Evolutionary conservation across 176 grass and related monocot species (phyloP).

Genomic region (Triticum urartu): DNA sequence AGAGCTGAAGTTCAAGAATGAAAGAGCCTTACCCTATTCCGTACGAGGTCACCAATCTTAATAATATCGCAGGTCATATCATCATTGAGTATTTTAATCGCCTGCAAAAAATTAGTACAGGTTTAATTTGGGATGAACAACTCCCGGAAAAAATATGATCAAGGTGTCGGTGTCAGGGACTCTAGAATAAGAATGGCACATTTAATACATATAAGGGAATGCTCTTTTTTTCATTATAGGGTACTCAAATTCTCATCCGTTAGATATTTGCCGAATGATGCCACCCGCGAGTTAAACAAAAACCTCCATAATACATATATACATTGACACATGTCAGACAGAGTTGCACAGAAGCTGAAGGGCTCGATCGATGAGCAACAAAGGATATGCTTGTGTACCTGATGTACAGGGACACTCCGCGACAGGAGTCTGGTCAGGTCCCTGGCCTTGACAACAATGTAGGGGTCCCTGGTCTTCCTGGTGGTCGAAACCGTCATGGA

Average conservation of each 20-base stretch:
- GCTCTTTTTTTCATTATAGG: background rate
- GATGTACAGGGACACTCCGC: constrained; percentile 77
- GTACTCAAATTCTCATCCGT: background rate
- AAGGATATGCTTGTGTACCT: constrained; percentile 33
- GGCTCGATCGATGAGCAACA: background rate
- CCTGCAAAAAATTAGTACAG: constrained; percentile 37
- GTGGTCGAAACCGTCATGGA: constrained; percentile 93
- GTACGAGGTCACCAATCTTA: constrained; percentile 71
- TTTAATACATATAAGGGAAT: no score
- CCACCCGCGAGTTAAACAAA: no score
- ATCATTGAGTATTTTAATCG: constrained; percentile 88
- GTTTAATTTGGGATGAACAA: background rate
- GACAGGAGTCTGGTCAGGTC: constrained; percentile 75
- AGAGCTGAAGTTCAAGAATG: background rate
- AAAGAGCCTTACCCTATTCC: constrained; percentile 67
- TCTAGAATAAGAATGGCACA: no score
- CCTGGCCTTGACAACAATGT: constrained; percentile 72
- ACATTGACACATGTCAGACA: no score
- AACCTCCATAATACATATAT: no score
- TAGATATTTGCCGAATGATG: background rate
- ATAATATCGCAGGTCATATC: constrained; percentile 90
- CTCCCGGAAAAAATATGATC: background rate
- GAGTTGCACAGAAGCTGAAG: background rate
- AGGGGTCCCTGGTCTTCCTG: constrained; percentile 82
- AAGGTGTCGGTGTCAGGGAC: background rate